Evolutionary conservation across 2,329 filamentous ascomycete genomes (phyloP), one percentile per base, ranked within the genome.

Genomic region (Colletotrichum scovillei): DNA sequence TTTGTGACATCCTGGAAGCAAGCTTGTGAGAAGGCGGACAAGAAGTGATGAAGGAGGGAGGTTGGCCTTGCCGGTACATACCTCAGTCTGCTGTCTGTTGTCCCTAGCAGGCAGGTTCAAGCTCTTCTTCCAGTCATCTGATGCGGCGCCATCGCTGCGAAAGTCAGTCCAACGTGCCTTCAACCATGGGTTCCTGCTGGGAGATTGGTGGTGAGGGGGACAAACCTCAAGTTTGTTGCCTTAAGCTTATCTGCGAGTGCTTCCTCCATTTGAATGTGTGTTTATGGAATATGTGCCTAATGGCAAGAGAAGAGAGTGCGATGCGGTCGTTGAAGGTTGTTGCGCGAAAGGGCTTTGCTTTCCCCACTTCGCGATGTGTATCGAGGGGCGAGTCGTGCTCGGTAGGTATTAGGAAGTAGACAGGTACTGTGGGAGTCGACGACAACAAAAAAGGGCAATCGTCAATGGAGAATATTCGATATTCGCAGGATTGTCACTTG

Each of bases 1-100:
- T 95, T 95, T 71, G 96, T 98, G 75, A 99, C 97, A 93, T 99
- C 97, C 94, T 97, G 69, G 78, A 75, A 67, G 22, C 28, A 7
- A 14, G 53, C 35, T 7, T 11, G 30, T 60, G n/a, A 70, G 52
- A 4, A 80, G 75, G 55, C 12, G 28, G 62, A 69, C 11, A 30
- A 19, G 62, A 22, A 62, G 16, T 4, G 30, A 19, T 38, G 64
- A 70, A 22, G n/a, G 22, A 35, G 16, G 16, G 38, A 19, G 14
- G 24, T 56, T 16, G 49, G 5, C 57, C 35, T 49, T 24, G 56
- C 38, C 62, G 62, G 53, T n/a, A 57, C 83, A 73, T 83, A 94
- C 93, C 88, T 96, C 94, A 76, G 94, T 97, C 84, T 97, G 94
- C 78, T 93, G 91, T 84, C 94, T 90, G 78, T 87, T 91, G 81